Evolutionary conservation across 805 yeast genomes (phyloP).

Genomic region (Starmerella geochares): DNA sequence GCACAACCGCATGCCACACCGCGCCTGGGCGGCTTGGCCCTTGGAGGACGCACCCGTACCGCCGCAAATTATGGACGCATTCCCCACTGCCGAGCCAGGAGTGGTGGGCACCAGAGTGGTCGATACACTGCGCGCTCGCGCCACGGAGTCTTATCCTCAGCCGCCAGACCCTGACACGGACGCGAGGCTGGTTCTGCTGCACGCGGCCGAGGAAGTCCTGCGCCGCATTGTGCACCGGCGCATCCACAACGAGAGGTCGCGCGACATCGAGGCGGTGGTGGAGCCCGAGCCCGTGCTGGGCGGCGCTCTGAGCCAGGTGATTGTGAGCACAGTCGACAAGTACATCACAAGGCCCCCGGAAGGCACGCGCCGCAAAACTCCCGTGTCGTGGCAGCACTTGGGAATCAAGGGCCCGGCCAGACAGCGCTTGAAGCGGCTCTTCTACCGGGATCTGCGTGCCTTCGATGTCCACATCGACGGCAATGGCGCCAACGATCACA

Average conservation of each 20-base stretch:
- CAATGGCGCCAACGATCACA: neutral
- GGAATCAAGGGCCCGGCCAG: slow-evolving; percentile 15
- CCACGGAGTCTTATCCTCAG: slow-evolving; percentile 1
- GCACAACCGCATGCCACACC: slow-evolving; percentile 30
- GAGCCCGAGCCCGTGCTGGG: slow-evolving; percentile 21
- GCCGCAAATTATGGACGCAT: slow-evolving; percentile 14
- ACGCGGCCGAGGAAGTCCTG: slow-evolving; percentile 25
- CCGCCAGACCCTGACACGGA: slow-evolving; percentile 1
- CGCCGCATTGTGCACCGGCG: slow-evolving; percentile 23
- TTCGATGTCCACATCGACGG: neutral
- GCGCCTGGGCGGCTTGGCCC: slow-evolving; percentile 56
- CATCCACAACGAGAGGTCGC: slow-evolving; percentile 15
- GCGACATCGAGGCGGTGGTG: slow-evolving; percentile 18
- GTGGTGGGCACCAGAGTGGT: slow-evolving; percentile 1
- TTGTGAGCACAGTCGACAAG: slow-evolving; percentile 13
- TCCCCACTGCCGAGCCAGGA: slow-evolving; percentile 12
- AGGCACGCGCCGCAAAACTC: neutral
- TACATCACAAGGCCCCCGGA: neutral
- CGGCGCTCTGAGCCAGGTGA: slow-evolving; percentile 3
- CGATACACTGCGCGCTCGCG: neutral
- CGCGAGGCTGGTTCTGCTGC: slow-evolving; percentile 14
- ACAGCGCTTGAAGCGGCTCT: slow-evolving; percentile 13
- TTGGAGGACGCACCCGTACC: slow-evolving; percentile 26
- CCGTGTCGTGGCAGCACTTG: slow-evolving; percentile 13
- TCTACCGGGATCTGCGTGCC: slow-evolving; percentile 12